Base-by-base conservation (phyloP, 2,329 filamentous ascomycete species). In the Aspergillus carbonarius region DNA sequence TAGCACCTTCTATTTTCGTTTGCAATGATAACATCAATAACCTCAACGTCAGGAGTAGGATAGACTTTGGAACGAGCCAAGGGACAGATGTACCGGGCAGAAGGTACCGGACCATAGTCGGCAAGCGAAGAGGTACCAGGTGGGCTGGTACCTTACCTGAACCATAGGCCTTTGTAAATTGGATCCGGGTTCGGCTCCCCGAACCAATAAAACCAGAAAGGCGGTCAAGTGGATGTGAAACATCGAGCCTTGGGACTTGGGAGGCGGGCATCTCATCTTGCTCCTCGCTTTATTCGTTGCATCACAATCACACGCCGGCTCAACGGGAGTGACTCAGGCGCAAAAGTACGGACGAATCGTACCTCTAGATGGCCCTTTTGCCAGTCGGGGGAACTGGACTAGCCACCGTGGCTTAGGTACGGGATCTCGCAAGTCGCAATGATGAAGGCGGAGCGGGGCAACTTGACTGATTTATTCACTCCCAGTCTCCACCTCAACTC, bases 341-440 rank as follows among this genome's bases (percentile, higher is more conserved):
- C 13, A 27, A 54, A 54, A 44, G 51, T 54, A 54, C 51, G 18
- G 39, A 30, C 51, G 25, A 34, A 39, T 39, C 13, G 49, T 51
- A 51, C 49, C 23, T 51, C 23, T 9, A 32, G 30, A 32, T 9
- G 8, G 30, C 30, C 30, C 30, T 32, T 32, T 32, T 32, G 30
- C 18, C 18, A 10, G 39, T 42, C 39, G 39, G 17, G 6, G 17
- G 17, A 8, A 7, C 13, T 48, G 25, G 27, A 30, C 44, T 27
- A 48, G 44, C 44, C 44, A 48, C 44, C n/a, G 25, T 47, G 42
- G 42, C 20, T 47, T 27, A 48, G 44, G n/a, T 30, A 48, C 37
- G 37, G 37, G 37, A 40, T 9, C 27, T 30, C 27, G 27, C 27
- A 32, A 10, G 7, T 40, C 37, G 37, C 37, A 40, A 40, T 18